phyloP scores from a whole-genome alignment of 2,329 filamentous ascomycete genomes.

The Aspergillus fischeri region DNA sequence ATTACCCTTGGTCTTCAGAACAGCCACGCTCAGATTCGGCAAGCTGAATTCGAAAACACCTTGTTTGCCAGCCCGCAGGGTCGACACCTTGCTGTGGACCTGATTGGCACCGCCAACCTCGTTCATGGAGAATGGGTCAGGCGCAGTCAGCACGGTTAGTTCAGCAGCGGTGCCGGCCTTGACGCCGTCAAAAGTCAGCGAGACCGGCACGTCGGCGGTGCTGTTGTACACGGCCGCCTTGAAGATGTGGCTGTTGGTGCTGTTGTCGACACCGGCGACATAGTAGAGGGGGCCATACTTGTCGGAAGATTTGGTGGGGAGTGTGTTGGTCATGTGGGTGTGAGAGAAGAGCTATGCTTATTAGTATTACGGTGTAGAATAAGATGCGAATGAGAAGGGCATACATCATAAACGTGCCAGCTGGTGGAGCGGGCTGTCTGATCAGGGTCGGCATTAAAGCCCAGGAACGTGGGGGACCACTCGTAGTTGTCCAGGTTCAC shows the following conservation, averaged over 20 bases:
- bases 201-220: conserved; percentile 35
- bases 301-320: conserved; percentile 38
- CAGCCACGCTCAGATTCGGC: conserved; percentile 25
- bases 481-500: conserved; percentile 26
- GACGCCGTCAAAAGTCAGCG: conserved; percentile 35
- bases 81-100: conserved; percentile 16
- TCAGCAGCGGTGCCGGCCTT: conserved; percentile 27
- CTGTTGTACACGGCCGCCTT: conserved; percentile 50
- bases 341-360: conserved; percentile 36
- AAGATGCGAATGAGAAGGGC: conserved; percentile 12
- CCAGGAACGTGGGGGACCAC: conserved; percentile 28
- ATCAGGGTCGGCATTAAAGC: conserved; percentile 27
- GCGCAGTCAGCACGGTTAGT: conserved; percentile 42
- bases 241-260: conserved; percentile 37
- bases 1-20: conserved; percentile 15
- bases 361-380: conserved; percentile 25
- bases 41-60: conserved; percentile 25
- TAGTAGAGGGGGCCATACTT: conserved; percentile 44
- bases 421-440: conserved; percentile 27
- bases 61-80: conserved; percentile 20
- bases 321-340: conserved; percentile 43
- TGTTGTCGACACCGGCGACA: conserved; percentile 40
- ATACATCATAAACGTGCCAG: conserved; percentile 27
- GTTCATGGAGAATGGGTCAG: conserved; percentile 29
- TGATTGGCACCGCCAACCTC: conserved; percentile 22